Evolutionary conservation across 164 flowering plant species (phyloP).

Genomic region (Saururus chinensis): DNA sequence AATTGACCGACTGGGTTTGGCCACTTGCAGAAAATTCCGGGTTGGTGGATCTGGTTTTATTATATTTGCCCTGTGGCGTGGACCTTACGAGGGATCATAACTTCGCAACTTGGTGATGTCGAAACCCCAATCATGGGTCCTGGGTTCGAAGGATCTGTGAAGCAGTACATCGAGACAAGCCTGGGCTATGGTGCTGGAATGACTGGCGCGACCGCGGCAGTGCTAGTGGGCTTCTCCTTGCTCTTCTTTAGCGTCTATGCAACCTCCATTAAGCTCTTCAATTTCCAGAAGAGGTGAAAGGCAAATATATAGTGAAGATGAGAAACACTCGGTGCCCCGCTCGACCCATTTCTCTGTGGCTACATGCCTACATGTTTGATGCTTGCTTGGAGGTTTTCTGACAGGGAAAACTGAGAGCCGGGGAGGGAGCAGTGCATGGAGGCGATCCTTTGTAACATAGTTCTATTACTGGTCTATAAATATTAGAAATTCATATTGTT

Average conservation of each 20-base stretch:
- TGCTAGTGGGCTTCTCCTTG: constrained; percentile 36
- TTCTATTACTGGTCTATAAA: no score
- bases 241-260: constrained; percentile 66
- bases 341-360: no score
- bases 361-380: no score
- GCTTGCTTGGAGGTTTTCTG: no score
- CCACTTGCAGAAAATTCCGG: constrained; percentile 50
- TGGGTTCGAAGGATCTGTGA: constrained; percentile 55
- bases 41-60: constrained; percentile 92
- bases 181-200: constrained; percentile 45
- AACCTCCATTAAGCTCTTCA: constrained; percentile 49
- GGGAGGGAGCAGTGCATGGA: no score
- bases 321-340: no score
- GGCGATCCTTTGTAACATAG: no score
- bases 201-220: constrained; percentile 39
- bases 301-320: neutral
- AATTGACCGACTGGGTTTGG: neutral
- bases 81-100: constrained; percentile 63
- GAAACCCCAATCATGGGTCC: constrained; percentile 40
- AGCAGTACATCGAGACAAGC: constrained; percentile 34
- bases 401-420: no score
- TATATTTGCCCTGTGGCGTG: constrained; percentile 72
- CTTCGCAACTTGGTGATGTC: constrained; percentile 79
- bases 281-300: constrained; percentile 58
- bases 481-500: no score